A percentile compares a stretch with the other conserved stretches of the same genome.
Evolutionary conservation across 257 asterid genomes (phyloP).

Genomic region (Nicotiana knightiana): DNA sequence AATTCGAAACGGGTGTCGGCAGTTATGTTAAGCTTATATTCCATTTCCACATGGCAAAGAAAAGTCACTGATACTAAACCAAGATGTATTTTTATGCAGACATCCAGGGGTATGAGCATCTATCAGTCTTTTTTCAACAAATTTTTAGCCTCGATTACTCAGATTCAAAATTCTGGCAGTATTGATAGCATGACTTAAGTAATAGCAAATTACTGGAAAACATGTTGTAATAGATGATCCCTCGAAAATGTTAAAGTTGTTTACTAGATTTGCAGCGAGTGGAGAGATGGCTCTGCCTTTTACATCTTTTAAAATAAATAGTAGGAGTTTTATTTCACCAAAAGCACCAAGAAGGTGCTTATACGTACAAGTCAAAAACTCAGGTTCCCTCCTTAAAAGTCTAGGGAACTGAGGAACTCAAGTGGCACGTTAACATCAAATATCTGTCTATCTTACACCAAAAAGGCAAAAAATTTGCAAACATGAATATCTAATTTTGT

Average conservation of each 20-base stretch:
- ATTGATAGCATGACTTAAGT: not conserved
- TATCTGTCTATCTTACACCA: not conserved
- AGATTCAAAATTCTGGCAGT: not conserved
- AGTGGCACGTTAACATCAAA: not conserved
- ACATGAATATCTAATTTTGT: not conserved
- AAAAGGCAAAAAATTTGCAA: not conserved
- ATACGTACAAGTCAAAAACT: not conserved
- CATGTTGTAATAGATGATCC: not conserved
- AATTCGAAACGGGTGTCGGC: not conserved
- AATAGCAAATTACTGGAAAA: not conserved
- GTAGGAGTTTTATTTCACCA: not conserved
- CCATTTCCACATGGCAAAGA: not conserved
- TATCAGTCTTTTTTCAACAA: not conserved
- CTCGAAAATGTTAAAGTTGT: not conserved
- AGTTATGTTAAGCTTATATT: not conserved
- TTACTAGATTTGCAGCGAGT: not conserved
- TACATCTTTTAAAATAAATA: not conserved
- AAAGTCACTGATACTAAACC: not conserved
- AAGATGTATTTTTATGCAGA: not conserved
- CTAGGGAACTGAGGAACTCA: not conserved
- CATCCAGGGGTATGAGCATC: not conserved
- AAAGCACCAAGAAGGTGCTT: not conserved
- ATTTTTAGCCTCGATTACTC: not conserved
- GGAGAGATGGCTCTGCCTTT: constrained; percentile 1
- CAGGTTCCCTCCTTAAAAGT: not conserved